Conservation (phyloP, 495 filamentous ascomycete genomes). For the Penicillium atrosanguineum region DNA sequence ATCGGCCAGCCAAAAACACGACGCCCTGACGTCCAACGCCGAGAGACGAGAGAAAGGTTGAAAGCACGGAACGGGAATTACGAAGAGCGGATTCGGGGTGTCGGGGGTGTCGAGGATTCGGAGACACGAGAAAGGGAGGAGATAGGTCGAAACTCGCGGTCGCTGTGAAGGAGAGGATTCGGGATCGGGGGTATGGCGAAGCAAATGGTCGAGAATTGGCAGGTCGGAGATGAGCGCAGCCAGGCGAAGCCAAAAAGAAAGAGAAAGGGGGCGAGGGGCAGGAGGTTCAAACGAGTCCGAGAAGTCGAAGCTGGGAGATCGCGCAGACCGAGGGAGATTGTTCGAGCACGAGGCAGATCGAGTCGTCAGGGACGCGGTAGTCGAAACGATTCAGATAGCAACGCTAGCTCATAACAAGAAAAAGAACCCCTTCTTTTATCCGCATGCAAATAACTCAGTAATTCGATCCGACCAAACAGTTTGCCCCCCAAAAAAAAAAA, state of each 20-base stretch:
- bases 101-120: conserved; percentile 3
- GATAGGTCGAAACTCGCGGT: conserved; percentile 24
- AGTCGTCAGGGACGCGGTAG: conserved; percentile 12
- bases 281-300: not conserved
- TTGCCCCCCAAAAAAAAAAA: conserved; percentile 18
- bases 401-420: conserved; percentile 20
- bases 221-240: conserved; percentile 10
- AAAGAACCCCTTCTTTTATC: conserved; percentile 7
- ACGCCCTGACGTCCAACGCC: conserved; percentile 50
- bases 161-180: conserved; percentile 30
- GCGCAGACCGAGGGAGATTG: conserved; percentile 1
- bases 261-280: conserved; percentile 9
- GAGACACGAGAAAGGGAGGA: conserved; percentile 5
- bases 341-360: conserved; percentile 15
- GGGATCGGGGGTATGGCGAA: conserved; percentile 16
- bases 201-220: conserved; percentile 11
- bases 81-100: conserved; percentile 14
- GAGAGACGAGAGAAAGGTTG: conserved; percentile 35
- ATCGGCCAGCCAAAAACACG: conserved; percentile 43
- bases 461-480: conserved; percentile 11
- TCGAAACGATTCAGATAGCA: conserved; percentile 25
- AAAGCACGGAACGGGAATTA: conserved; percentile 29
- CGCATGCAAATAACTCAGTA: conserved; percentile 16
- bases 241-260: conserved; percentile 14
- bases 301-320: not conserved